Conservation (phyloP, 495 filamentous ascomycete species). For the Glonium stellatum region DNA sequence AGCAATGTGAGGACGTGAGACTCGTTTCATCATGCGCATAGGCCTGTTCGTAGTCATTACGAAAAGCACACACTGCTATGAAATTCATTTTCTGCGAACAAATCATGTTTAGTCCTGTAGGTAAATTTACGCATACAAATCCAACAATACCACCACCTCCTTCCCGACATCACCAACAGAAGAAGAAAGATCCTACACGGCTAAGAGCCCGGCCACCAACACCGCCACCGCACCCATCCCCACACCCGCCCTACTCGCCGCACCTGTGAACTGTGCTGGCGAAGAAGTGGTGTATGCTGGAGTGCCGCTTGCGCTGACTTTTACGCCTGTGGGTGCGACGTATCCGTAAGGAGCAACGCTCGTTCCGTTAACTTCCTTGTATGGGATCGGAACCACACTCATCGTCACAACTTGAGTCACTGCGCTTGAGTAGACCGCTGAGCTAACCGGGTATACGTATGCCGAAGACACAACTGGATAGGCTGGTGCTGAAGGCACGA, state of each 20-base stretch:
- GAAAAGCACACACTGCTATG: neutral
- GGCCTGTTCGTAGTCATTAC: too few species aligned
- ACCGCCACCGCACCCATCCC: constrained; percentile 8
- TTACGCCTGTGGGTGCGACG: neutral
- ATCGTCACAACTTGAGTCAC: neutral
- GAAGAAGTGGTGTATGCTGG: neutral
- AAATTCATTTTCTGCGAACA: neutral
- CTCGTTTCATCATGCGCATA: too few species aligned
- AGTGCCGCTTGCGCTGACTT: neutral
- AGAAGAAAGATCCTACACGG: constrained; percentile 5
- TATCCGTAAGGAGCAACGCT: neutral
- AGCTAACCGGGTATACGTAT: neutral
- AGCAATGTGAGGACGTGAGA: too few species aligned
- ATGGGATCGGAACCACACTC: neutral
- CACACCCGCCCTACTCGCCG: constrained; percentile 8
- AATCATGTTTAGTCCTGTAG: neutral
- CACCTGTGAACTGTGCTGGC: constrained; percentile 9
- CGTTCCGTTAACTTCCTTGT: neutral
- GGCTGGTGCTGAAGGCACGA: too few species aligned
- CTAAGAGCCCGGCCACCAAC: constrained; percentile 10
- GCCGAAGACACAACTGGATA: neutral
- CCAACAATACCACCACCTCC: neutral
- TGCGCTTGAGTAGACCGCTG: neutral
- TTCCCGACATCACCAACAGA: neutral
- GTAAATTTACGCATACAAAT: neutral